Base-by-base conservation (phyloP, 2,329 filamentous ascomycete genomes). In the Catunica adiposa region DNA sequence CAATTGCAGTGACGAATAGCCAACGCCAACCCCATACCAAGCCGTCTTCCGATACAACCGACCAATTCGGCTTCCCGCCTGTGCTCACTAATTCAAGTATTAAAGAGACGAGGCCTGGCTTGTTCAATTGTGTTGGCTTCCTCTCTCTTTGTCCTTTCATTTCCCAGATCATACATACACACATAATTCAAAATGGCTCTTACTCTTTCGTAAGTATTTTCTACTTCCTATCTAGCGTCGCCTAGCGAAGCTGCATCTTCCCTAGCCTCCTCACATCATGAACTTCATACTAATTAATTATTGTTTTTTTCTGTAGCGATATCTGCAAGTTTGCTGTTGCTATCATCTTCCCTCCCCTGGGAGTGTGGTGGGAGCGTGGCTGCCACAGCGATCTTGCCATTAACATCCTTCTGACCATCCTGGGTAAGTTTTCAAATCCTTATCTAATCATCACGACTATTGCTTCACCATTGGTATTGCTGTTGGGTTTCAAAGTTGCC, bases 311-410 rank as follows among this genome's bases (percentile, higher is more conserved):
- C 11, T 11, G 11, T 14, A 71, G 69, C 64, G 77, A 80, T 62
- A 79, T 80, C 63, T 77, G 73, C 76, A 80, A 80, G 71, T 79
- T 80, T 76, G 78, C 94, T 72, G 78, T 94, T 73, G 89, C 89
- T 75, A 75, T 95, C 75, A 74, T 95, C 73, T 80, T 95, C 62
- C 89, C 89, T 57, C 89, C 89, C 67, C 73, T 95, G 56, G 89
- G 89, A 74, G 89, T 95, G 68, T 92, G 94, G 79, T 85, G 95
- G 63, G 89, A 95, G 83, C 82, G 84, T 63, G 89, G 89, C 65
- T 94, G 89, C 73, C 83, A 83, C 67, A 80, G 83, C 62, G 86
- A 94, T 68, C 75, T 95, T 66, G 75, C 90, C 71, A 94, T 95
- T 80, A 94, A 94, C 82, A 86, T 94, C 70, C 77, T 89, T 66